phyloP scores from a whole-genome alignment of 768 basidiomycete species.

The Rhizopogon vesiculosus region DNA sequence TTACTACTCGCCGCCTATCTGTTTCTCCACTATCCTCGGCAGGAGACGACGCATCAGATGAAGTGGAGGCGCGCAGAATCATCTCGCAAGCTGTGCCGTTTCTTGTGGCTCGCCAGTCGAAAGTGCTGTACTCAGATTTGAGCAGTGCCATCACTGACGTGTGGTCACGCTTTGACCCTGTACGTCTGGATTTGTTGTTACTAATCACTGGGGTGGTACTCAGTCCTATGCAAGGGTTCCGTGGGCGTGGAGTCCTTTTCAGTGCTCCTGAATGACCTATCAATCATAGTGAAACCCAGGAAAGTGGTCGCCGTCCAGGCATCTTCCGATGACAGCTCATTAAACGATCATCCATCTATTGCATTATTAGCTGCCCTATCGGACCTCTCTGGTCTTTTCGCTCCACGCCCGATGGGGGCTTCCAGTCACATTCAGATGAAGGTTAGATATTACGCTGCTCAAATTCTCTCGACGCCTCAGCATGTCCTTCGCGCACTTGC shows the following conservation, averaged over 20 bases:
- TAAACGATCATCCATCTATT: conserved; percentile 11
- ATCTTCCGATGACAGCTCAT: background rate
- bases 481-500: conserved; percentile 35
- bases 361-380: conserved; percentile 20
- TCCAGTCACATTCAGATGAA: conserved; percentile 50
- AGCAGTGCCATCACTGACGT: conserved; percentile 53
- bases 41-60: conserved; percentile 36
- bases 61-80: conserved; percentile 39
- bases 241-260: conserved; percentile 38
- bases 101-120: conserved; percentile 55
- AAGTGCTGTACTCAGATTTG: conserved; percentile 44
- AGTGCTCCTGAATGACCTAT: conserved; percentile 54
- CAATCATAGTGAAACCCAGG: conserved; percentile 46
- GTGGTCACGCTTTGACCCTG: conserved; percentile 57
- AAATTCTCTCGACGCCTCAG: conserved; percentile 46
- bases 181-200: conserved; percentile 7
- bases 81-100: conserved; percentile 61
- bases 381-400: conserved; percentile 20
- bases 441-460: conserved; percentile 65
- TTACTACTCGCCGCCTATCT: conserved; percentile 57
- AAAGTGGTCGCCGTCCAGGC: conserved; percentile 14
- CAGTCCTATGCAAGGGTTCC: conserved; percentile 22
- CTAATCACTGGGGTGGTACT: conserved; percentile 4
- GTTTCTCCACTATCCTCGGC: conserved; percentile 51
- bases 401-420: conserved; percentile 14